Evolutionary conservation across 1,139 yeast species (phyloP).

Genomic region (Meyerozyma athensensis): DNA sequence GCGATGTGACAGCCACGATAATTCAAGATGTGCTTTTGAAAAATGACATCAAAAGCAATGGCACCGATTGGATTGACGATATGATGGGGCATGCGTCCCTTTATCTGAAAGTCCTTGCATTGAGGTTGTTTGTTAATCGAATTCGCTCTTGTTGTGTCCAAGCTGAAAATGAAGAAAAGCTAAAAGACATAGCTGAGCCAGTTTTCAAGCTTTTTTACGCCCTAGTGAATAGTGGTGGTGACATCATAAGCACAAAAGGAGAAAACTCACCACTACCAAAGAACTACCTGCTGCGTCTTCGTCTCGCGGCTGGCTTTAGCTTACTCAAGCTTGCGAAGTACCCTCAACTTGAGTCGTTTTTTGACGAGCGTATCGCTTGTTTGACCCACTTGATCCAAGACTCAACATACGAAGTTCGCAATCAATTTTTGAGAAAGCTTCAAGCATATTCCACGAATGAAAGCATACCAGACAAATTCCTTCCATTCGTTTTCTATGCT

Average conservation of each 20-base stretch:
- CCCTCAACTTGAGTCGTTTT: slow-evolving; percentile 47
- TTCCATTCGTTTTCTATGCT: slow-evolving; percentile 64
- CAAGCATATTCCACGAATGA: slow-evolving; percentile 50
- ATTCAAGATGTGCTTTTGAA: slow-evolving; percentile 58
- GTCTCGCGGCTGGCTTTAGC: slow-evolving; percentile 65
- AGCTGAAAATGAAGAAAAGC: slow-evolving; percentile 20
- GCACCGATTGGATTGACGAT: slow-evolving; percentile 49
- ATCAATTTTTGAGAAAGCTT: slow-evolving; percentile 45
- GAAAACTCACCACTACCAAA: slow-evolving; percentile 60
- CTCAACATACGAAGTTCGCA: slow-evolving; percentile 54
- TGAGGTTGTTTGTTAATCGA: slow-evolving; percentile 62
- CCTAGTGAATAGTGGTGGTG: slow-evolving; percentile 77
- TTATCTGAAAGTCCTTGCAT: slow-evolving; percentile 47
- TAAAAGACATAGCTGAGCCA: slow-evolving; percentile 41
- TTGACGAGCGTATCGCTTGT: slow-evolving; percentile 52
- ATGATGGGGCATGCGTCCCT: slow-evolving; percentile 24
- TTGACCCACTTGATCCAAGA: slow-evolving; percentile 66
- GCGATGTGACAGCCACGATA: slow-evolving; percentile 55
- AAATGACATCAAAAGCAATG: slow-evolving; percentile 31
- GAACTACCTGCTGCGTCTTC: slow-evolving; percentile 52
- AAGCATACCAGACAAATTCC: slow-evolving; percentile 57
- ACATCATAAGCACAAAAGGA: slow-evolving; percentile 50
- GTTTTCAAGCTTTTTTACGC: slow-evolving; percentile 64
- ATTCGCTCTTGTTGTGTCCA: slow-evolving; percentile 31
- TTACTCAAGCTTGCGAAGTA: slow-evolving; percentile 61